Evolutionary conservation across 805 yeast genomes (phyloP).

Genomic region (Ogataea philodendri): DNA sequence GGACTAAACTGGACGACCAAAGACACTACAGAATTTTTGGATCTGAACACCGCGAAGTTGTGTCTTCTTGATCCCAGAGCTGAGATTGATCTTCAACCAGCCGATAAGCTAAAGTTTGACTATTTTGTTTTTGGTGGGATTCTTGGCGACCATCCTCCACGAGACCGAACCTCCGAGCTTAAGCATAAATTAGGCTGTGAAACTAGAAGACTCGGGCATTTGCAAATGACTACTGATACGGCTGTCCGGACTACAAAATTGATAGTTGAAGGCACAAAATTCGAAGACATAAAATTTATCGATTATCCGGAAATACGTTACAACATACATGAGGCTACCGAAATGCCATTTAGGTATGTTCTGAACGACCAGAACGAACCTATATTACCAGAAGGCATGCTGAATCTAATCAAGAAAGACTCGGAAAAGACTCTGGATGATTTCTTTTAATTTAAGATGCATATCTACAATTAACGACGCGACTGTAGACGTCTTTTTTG

Average conservation of each 20-base stretch:
- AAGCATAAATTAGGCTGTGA: slow-evolving; percentile 76
- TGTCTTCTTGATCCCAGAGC: slow-evolving; percentile 93
- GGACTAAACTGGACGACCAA: slow-evolving; percentile 81
- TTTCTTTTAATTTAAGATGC: slow-evolving; percentile 38
- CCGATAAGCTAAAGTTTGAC: slow-evolving; percentile 64
- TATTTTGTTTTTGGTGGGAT: slow-evolving; percentile 97
- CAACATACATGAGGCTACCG: slow-evolving; percentile 86
- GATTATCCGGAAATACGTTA: slow-evolving; percentile 94
- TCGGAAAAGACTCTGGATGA: slow-evolving; percentile 81
- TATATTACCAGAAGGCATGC: slow-evolving; percentile 89
- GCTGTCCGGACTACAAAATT: slow-evolving; percentile 89
- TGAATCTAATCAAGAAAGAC: slow-evolving; percentile 78
- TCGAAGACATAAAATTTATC: slow-evolving; percentile 76
- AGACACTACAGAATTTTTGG: slow-evolving; percentile 59
- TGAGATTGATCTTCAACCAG: slow-evolving; percentile 64
- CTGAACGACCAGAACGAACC: slow-evolving; percentile 64
- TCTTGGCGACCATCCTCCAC: slow-evolving; percentile 88
- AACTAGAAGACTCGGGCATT: slow-evolving; percentile 81
- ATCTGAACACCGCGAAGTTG: slow-evolving; percentile 48
- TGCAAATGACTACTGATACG: slow-evolving; percentile 97
- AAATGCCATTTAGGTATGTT: slow-evolving; percentile 96
- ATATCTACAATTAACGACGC: too few species aligned
- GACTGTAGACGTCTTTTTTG: slow-evolving; percentile 4
- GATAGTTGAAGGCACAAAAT: slow-evolving; percentile 59
- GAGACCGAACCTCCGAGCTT: slow-evolving; percentile 91